phyloP scores from a whole-genome alignment of 2,329 filamentous ascomycete genomes.

The Aspergillus alliaceus region DNA sequence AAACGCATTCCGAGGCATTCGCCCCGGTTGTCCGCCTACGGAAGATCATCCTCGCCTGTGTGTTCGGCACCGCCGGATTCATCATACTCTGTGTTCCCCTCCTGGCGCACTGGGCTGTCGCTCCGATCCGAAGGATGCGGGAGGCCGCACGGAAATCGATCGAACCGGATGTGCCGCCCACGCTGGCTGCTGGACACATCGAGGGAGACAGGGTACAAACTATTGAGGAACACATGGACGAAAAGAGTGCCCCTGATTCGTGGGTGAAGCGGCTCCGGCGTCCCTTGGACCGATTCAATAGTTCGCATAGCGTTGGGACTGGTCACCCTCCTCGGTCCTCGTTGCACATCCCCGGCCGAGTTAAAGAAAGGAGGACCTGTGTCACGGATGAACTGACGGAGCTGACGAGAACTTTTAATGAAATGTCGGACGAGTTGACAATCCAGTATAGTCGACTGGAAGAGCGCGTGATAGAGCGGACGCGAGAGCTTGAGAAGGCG shows the following conservation, averaged over 20 bases:
- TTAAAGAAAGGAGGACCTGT: slow-evolving; percentile 71
- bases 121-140: slow-evolving; percentile 75
- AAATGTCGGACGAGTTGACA: slow-evolving; percentile 87
- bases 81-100: slow-evolving; percentile 73
- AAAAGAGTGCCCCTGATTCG: slow-evolving; percentile 10
- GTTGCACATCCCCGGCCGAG: slow-evolving; percentile 84
- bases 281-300: slow-evolving; percentile 12
- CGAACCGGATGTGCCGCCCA: slow-evolving; percentile 44
- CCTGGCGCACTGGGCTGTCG: slow-evolving; percentile 76
- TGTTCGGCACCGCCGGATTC: slow-evolving; percentile 77
- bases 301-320: background rate
- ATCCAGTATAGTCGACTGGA: slow-evolving; percentile 84
- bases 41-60: slow-evolving; percentile 77
- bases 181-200: background rate
- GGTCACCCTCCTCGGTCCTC: slow-evolving; percentile 37
- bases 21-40: slow-evolving; percentile 72
- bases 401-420: slow-evolving; percentile 81
- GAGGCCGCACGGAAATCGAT: slow-evolving; percentile 73
- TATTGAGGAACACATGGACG: slow-evolving; percentile 6
- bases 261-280: slow-evolving; percentile 17
- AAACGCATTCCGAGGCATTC: slow-evolving; percentile 72
- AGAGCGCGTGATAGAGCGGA: slow-evolving; percentile 79
- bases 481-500: slow-evolving; percentile 79
- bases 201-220: background rate
- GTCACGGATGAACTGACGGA: slow-evolving; percentile 85